Conservation (phyloP, 495 filamentous ascomycete species). For the Penicillium verhagenii region DNA sequence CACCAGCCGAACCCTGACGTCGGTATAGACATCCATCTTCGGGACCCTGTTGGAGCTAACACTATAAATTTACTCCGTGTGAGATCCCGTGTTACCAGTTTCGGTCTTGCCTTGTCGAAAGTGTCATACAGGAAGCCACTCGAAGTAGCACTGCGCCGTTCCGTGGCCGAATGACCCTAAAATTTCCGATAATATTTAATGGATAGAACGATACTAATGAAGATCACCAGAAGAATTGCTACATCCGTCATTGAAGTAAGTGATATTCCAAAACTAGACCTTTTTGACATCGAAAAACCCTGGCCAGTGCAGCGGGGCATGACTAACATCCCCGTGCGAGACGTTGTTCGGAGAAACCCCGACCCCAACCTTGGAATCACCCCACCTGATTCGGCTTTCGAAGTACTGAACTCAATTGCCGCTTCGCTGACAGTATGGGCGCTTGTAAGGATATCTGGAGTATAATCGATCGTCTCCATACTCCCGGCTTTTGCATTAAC, state of each 20-base stretch:
- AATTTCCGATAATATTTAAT: background rate
- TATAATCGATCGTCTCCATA: background rate
- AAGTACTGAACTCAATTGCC: constrained; percentile 5
- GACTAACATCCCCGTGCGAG: background rate
- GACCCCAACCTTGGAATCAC: constrained; percentile 1
- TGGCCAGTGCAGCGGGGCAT: constrained; percentile 4
- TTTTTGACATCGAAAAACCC: background rate
- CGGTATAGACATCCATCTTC: background rate
- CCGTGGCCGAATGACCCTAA: background rate
- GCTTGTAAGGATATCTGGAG: background rate
- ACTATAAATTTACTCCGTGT: no score
- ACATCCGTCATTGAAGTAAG: background rate
- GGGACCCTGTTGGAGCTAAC: background rate
- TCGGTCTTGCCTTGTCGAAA: background rate
- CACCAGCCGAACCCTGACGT: background rate
- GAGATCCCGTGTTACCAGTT: background rate
- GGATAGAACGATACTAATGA: background rate
- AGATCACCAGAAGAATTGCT: constrained; percentile 1
- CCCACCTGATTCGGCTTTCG: constrained; percentile 4
- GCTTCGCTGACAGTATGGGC: background rate
- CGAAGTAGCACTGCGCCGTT: background rate
- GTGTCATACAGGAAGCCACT: background rate
- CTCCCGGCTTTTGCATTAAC: constrained; percentile 8
- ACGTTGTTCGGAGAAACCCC: constrained; percentile 1
- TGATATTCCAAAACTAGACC: background rate